Evolutionary conservation across 106 monocot species (phyloP).

Genomic region (Alisma plantagoaquatica): DNA sequence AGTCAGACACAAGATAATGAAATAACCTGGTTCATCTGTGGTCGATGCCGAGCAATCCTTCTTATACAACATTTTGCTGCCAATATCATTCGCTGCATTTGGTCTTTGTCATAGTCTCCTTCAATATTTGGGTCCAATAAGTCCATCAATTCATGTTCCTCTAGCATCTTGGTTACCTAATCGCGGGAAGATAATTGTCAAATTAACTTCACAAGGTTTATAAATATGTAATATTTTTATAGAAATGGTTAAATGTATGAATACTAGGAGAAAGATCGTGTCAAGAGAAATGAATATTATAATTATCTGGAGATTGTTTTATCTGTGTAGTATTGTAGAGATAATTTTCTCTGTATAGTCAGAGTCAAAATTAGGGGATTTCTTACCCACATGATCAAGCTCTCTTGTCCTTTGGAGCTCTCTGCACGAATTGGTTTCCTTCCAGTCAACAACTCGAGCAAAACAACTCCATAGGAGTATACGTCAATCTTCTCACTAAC

Average conservation of each 20-base stretch:
- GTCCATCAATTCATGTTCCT: slow-evolving; percentile 34
- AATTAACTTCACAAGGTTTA: too few species aligned
- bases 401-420: slow-evolving; percentile 53
- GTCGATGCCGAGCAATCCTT: slow-evolving; percentile 47
- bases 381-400: slow-evolving; percentile 81
- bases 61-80: slow-evolving; percentile 60
- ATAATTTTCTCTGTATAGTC: too few species aligned
- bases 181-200: too few species aligned
- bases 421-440: slow-evolving; percentile 56
- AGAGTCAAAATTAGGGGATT: too few species aligned
- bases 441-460: slow-evolving; percentile 73
- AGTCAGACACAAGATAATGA: neutral
- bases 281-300: too few species aligned
- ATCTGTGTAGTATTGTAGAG: too few species aligned
- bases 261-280: too few species aligned
- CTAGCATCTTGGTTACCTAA: slow-evolving; percentile 57
- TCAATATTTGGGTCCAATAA: slow-evolving; percentile 54
- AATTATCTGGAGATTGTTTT: too few species aligned
- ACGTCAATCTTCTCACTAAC: slow-evolving; percentile 80
- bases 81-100: slow-evolving; percentile 37
- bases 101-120: slow-evolving; percentile 32
- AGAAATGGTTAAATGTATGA: too few species aligned
- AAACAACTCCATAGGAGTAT: slow-evolving; percentile 71
- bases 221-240: too few species aligned
- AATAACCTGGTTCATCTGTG: slow-evolving; percentile 56